Evolutionary conservation across 306 rosid species (phyloP).

Genomic region (Sicyos edulis): DNA sequence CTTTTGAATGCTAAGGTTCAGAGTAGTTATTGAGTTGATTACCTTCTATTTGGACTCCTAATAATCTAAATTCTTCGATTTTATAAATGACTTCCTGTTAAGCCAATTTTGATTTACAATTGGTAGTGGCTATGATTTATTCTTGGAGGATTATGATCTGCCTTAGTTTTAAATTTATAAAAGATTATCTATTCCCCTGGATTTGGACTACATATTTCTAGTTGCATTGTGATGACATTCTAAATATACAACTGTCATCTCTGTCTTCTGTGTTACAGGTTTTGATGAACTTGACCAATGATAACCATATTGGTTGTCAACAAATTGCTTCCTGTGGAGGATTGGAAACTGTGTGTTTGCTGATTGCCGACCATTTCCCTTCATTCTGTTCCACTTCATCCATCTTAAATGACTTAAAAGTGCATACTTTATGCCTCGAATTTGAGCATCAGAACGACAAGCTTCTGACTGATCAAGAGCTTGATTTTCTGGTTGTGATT

Average conservation of each 20-base stretch:
- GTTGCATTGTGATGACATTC: not conserved
- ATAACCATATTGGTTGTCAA: constrained; percentile 82
- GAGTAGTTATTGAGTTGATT: not conserved
- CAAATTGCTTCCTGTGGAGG: constrained; percentile 88
- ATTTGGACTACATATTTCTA: not conserved
- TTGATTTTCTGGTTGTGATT: constrained; percentile 94
- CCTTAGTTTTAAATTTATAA: constrained; percentile 2
- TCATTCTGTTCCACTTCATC: constrained; percentile 44
- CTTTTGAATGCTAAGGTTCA: not conserved
- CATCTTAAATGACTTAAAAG: constrained; percentile 38
- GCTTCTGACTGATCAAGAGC: constrained; percentile 70
- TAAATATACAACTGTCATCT: not conserved
- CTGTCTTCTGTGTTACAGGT: constrained; percentile 47
- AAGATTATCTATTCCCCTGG: not conserved
- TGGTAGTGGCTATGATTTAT: not conserved
- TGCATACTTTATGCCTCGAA: constrained; percentile 30
- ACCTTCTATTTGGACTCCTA: not conserved
- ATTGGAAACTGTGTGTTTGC: constrained; percentile 72
- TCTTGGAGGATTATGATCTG: not conserved
- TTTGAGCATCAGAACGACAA: constrained; percentile 40
- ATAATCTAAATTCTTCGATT: not conserved
- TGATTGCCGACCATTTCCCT: constrained; percentile 90
- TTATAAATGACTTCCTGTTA: not conserved
- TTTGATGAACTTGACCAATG: constrained; percentile 94
- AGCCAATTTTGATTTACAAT: constrained; percentile 1